phyloP scores from a whole-genome alignment of 371 early-diverging fungal species.

The Batkoa obscura region DNA sequence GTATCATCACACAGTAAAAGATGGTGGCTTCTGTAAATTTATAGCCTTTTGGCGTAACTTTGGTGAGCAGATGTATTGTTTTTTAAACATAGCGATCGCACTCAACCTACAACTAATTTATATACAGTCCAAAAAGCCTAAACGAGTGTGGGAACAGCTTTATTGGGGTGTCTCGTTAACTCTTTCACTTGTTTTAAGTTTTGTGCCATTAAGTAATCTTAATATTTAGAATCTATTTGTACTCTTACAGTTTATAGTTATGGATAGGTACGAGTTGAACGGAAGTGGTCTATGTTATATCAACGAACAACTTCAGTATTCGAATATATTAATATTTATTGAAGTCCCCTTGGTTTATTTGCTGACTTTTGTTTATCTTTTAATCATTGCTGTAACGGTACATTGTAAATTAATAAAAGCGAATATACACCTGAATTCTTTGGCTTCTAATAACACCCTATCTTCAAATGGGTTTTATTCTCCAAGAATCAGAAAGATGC shows the following conservation, averaged over 20 bases:
- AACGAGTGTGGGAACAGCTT: not conserved
- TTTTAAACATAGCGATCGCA: constrained; percentile 2
- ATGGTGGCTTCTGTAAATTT: not conserved
- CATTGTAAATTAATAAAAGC: too few relatives aligned
- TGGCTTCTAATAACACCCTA: too few relatives aligned
- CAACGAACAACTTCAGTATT: not conserved
- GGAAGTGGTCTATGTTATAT: not conserved
- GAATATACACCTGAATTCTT: too few relatives aligned
- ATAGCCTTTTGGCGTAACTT: not conserved
- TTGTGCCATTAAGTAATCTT: not conserved
- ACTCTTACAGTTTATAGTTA: not conserved
- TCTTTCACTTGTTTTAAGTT: not conserved
- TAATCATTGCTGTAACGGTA: constrained; percentile 2
- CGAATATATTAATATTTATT: not conserved
- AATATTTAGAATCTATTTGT: not conserved
- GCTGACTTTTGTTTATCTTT: not conserved
- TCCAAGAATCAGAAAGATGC: too few relatives aligned
- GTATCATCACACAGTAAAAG: not conserved
- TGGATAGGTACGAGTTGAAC: not conserved
- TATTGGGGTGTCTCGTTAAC: not conserved
- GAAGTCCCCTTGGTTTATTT: not conserved
- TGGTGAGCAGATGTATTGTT: not conserved
- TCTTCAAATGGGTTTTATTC: too few relatives aligned
- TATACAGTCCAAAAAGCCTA: not conserved
- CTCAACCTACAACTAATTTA: not conserved